Base-by-base conservation (phyloP, 331 rosid genomes). In the Rhamnella rubrinervis region DNA sequence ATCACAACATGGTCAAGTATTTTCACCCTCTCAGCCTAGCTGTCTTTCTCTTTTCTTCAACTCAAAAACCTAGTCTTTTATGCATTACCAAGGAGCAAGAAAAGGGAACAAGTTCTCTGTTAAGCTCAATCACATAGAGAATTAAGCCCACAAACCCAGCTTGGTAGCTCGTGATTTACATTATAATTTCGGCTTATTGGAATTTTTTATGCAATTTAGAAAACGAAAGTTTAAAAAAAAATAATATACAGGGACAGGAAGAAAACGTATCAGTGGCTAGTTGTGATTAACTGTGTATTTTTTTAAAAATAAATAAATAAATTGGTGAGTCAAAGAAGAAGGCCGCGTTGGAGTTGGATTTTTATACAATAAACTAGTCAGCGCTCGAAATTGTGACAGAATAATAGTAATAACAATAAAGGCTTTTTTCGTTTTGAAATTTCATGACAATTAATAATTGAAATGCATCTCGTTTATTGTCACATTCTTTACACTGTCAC, bases 381-480 rank as follows among this genome's bases (percentile, higher is more conserved):
- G n/a, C 46, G 60, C 55, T 51, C 0, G 49, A 56, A 51, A 7
- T 11, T 63, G 21, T 16, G 46, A 17, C 0, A 53, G 19, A 23
- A 16, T 16, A 25, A 53, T 53, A 23, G 9, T 16, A 25, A 53
- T 53, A 23, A 50, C 3, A 61, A 10, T 40, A 56, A 53, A 55
- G 26, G 64, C 56, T 68, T 68, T 16, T 28, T 23, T 41, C 8
- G 19, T 4, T 31, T 31, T 31, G 31, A 26, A 52, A 41, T 7
- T 41, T 41, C 10, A 0, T 41, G 49, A 9, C 15, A 44, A 44
- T 44, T 66, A 44, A 58, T 50, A 23, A 67, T n/a, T 58, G 19
- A 7, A 7, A 12, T 16, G 38, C 70, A 70, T 78, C 71, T 68
- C 69, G 59, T 59, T 62, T 68, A 64, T 51, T 49, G 65, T 26